These are phyloP conservation scores for Acer campestre DNA, from an alignment of 345 rosid species.

Conservation along the genomic window DNA sequence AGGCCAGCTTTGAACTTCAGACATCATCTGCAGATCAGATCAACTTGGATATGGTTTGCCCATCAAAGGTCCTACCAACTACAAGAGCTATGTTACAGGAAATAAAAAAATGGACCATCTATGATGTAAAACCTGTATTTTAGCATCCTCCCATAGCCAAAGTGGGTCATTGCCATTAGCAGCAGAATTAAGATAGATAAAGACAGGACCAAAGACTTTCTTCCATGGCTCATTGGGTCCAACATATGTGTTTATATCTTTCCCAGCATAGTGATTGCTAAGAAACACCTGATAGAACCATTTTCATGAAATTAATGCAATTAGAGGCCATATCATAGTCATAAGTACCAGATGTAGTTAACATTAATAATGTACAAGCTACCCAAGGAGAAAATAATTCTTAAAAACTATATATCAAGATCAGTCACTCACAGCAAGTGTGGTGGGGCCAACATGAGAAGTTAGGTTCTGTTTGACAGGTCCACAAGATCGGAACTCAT, in stretches of 20 bases:
- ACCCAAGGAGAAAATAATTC: background rate
- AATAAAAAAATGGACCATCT: constrained; percentile 9
- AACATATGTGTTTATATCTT: constrained; percentile 60
- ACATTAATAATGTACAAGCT: background rate
- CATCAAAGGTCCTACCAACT: constrained; percentile 18
- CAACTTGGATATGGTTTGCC: constrained; percentile 9
- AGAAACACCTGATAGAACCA: constrained; percentile 70
- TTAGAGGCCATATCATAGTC: constrained; percentile 11
- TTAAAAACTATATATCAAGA: constrained; percentile 4
- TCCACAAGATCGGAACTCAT: constrained; percentile 95
- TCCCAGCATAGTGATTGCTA: constrained; percentile 82
- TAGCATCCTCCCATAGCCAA: constrained; percentile 91
- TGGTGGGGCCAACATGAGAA: constrained; percentile 93
- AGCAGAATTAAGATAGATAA: constrained; percentile 73
- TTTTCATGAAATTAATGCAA: constrained; percentile 15
- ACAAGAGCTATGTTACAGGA: background rate
- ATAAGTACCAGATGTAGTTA: background rate
- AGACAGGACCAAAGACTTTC: constrained; percentile 94
- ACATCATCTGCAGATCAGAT: constrained; percentile 50
- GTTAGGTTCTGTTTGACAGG: constrained; percentile 89
- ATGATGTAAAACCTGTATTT: constrained; percentile 57
- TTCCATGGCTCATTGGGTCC: constrained; percentile 79
- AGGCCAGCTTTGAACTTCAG: constrained; percentile 85
- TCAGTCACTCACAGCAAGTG: constrained; percentile 71
- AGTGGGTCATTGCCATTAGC: constrained; percentile 55